These are phyloP conservation scores for Mycena vitilis DNA, from an alignment of 768 basidiomycete species.

Conservation along the genomic window DNA sequence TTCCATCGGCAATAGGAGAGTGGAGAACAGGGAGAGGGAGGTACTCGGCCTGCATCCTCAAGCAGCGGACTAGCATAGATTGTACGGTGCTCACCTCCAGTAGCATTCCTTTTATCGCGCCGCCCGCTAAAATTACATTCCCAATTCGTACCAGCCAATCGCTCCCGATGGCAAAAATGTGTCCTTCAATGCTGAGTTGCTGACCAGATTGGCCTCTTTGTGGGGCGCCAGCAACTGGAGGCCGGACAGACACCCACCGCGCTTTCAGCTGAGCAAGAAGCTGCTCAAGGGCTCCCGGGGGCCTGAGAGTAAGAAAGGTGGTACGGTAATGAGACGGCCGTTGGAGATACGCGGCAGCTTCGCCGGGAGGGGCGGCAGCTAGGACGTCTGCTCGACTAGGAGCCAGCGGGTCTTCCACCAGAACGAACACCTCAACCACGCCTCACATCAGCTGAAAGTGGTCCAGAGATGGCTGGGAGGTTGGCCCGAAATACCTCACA, in stretches of 20 bases:
- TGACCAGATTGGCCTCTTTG: conserved; percentile 66
- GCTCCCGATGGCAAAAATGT: conserved; percentile 78
- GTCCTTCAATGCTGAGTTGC: conserved; percentile 77
- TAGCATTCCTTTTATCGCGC: conserved; percentile 85
- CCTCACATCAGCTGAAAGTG: not conserved
- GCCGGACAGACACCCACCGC: conserved; percentile 79
- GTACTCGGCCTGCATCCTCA: conserved; percentile 75
- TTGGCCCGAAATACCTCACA: conserved; percentile 57
- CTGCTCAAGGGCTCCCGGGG: conserved; percentile 81
- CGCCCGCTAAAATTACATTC: conserved; percentile 80
- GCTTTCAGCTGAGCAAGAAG: conserved; percentile 79
- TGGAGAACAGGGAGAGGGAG: conserved; percentile 79
- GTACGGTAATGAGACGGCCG: conserved; percentile 76
- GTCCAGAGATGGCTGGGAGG: not conserved
- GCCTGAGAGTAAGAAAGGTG: conserved; percentile 80
- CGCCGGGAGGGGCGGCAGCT: conserved; percentile 55
- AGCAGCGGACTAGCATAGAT: conserved; percentile 12
- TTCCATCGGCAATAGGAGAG: conserved; percentile 72
- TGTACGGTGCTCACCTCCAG: conserved; percentile 67
- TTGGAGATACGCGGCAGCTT: conserved; percentile 57
- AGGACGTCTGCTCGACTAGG: conserved; percentile 74
- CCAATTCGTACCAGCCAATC: conserved; percentile 88
- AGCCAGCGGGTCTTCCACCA: conserved; percentile 77
- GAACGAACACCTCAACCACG: not conserved
- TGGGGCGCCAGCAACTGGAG: conserved; percentile 49